Base-by-base conservation (phyloP, 495 filamentous ascomycete species). In the Hyphodiscus hymeniophilus region DNA sequence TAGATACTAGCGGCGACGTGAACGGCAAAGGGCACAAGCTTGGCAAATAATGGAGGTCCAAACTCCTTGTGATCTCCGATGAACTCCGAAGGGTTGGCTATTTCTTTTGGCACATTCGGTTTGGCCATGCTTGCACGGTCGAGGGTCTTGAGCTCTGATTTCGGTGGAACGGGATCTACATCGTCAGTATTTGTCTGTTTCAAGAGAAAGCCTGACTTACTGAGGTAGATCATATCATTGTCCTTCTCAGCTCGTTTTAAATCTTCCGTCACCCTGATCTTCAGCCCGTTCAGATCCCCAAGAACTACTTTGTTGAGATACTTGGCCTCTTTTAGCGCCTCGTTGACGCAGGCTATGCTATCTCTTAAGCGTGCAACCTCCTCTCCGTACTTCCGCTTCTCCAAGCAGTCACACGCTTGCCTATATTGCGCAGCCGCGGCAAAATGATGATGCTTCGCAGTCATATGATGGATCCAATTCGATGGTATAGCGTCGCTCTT, bases 391-490 rank as follows among this genome's bases (percentile, higher is more conserved):
- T 86, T 92, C 42, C 83, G 76, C 72, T 91, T 95, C 65, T 96
- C 94, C 45, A 98, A 60, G 55, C 88, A 94, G 54, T 97, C 90
- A 42, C 87, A 81, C 4, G 92, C 87, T 20, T 91, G 89, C n/a
- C 92, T 76, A 56, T 87, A 97, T 63, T 98, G 92, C 5, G 92
- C 91, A 2, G 92, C 92, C 1, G 88, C 94, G 23, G 92, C 92
- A 64, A 98, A 96, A 62, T 98, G 92, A 60, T 96, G 87, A 56
- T 96, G 89, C 63, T 98, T 98, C 2, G 92, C 92, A 4, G 84
- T 86, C 80, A 92, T 92, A 56, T 97, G 92, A 64, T 98, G 94
- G 39, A 98, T 95, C 92, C 92, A 97, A 47, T 94, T 87, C 38
- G 82, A 87, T 56, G 87, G 92, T 50, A 98, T 85, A 22, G 83